Conservation (phyloP, 768 basidiomycete species). For the Suillus placidus region DNA sequence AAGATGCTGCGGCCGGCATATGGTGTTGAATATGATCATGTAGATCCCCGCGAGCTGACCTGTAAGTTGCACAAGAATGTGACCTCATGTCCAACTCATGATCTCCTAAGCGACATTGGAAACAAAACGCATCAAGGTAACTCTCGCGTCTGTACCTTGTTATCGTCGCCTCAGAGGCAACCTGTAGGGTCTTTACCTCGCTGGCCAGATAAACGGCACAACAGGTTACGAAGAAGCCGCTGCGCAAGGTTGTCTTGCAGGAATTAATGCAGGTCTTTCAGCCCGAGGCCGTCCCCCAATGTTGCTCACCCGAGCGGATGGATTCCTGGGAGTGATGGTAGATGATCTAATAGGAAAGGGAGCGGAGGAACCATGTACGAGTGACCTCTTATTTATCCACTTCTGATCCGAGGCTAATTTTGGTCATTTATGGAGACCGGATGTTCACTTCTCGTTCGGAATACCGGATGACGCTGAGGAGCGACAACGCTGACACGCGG, state of each 20-base stretch:
- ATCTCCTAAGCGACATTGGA: slow-evolving; percentile 67
- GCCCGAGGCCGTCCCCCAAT: slow-evolving; percentile 60
- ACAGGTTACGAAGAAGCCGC: slow-evolving; percentile 96
- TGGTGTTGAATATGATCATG: slow-evolving; percentile 91
- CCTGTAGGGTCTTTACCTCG: slow-evolving; percentile 76
- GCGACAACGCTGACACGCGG: slow-evolving; percentile 87
- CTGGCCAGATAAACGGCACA: slow-evolving; percentile 91
- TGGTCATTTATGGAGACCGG: slow-evolving; percentile 55
- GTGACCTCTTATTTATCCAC: neutral
- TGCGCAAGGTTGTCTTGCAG: slow-evolving; percentile 86
- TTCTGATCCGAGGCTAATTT: neutral
- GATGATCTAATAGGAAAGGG: slow-evolving; percentile 90
- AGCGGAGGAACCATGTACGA: slow-evolving; percentile 87
- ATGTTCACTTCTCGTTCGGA: slow-evolving; percentile 95
- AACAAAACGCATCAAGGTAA: slow-evolving; percentile 78
- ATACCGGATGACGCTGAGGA: slow-evolving; percentile 84
- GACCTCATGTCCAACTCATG: slow-evolving; percentile 6
- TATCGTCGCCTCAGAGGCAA: neutral
- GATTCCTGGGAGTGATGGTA: slow-evolving; percentile 88
- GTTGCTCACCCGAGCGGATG: slow-evolving; percentile 78
- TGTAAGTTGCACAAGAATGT: slow-evolving; percentile 46
- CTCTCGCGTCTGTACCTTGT: neutral
- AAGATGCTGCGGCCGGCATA: slow-evolving; percentile 86
- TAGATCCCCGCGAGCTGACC: slow-evolving; percentile 81
- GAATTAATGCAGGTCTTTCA: slow-evolving; percentile 82